Base-by-base conservation (phyloP, 2,329 filamentous ascomycete genomes). In the Aspergillus versicolor region DNA sequence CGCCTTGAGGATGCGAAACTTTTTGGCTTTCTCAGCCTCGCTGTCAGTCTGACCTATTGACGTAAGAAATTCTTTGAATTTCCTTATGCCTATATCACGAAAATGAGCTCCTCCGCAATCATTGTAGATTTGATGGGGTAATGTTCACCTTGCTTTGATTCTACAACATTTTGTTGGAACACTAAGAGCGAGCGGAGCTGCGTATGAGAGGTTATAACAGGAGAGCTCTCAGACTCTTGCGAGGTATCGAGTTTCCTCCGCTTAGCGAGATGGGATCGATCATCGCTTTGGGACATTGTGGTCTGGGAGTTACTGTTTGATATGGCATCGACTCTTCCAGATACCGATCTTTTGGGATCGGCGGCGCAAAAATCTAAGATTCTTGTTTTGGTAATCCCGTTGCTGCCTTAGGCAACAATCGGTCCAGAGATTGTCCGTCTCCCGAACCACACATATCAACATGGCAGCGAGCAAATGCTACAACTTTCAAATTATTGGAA, bases 151-250 rank as follows among this genome's bases (percentile, higher is more conserved):
- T 67, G 88, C 81, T 73, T 84, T 80, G 67, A 80, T 77, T 71
- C 70, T 21, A 65, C 64, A 43, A 85, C 75, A 71, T 91, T 87
- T 73, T 91, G 88, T 63, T 89, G 82, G 68, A 92, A 92, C 54
- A 80, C 75, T 41, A 94, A 80, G 44, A 91, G 79, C 59, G 86
- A 81, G 67, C 83, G 83, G 58, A 94, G 79, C 68, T 94, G 88
- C 52, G 84, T 81, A 61, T 82, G 81, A 38, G 85, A 75, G 24
- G 67, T 73, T 53, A 78, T 73, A 38, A 63, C 59, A 22, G 63
- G 52, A 11, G 61, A 54, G 22, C 55, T 59, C 13, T 59, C 58
- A 24, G 58, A 48, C 30, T 60, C 61, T 37, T 59, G 48, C 9
- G 63, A 56, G 40, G 65, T 65, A 21, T 75, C 71, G 13, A 78